Base-by-base conservation (phyloP, 257 asterid species). In the Henckelia pumila region DNA sequence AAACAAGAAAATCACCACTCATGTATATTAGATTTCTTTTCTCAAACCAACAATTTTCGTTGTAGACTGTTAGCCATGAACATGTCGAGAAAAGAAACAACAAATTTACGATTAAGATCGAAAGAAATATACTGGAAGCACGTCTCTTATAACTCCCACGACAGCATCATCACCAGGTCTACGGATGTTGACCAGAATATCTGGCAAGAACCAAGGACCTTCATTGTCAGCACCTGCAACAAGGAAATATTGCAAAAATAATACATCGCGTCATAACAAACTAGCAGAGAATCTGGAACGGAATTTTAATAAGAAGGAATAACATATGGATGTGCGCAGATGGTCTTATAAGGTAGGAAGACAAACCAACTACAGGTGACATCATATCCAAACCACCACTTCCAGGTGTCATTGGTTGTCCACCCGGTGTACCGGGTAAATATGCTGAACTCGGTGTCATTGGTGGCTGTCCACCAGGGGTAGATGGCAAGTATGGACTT, bases 391-490 rank as follows among this genome's bases (percentile, higher is more conserved):
- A 76, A 37, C 97, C 89, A 57, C 98, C 97, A 78, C 97, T 76
- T 53, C 97, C 96, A 59, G 98, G 96, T 49, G 96, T 92, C 98
- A 92, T 89, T 33, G 98, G 98, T 67, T 89, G 98, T 60, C 96
- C 99, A 61, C 96, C 97, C 29, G 98, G 98, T 7, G 98, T 92
- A 61, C 98, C 96, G 73, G 98, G 98, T 67, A 92, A 84, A 75
- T 89, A 89, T 47, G 97, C 92, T 28, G 98, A 92, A 78, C 96
- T 89, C 53, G 98, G 97, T 0, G 97, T 92, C 97, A 89, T 86
- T 5, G 98, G 98, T 52, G 95, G 97, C 74, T 88, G 97, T 53
- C 98, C 98, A 65, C 98, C 96, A 37, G 99, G 97, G 47, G 97
- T 90, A 11, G 96, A 88, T 47, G 99, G 97, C 77, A 94, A 67